Base-by-base conservation (phyloP, 257 asterid species). In the Solanum rostratum region DNA sequence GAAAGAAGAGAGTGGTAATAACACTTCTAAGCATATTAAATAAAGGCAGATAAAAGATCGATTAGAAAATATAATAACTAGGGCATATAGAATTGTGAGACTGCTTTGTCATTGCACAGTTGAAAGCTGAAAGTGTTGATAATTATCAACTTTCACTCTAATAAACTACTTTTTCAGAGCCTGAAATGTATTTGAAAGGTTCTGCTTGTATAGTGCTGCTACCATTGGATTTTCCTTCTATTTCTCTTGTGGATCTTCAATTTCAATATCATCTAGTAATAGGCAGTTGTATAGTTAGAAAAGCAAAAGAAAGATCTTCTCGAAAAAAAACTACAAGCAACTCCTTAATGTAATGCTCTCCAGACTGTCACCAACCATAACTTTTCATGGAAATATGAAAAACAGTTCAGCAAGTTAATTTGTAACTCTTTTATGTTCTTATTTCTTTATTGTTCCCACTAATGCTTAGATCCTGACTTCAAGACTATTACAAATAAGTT, bases 181-280 rank as follows among this genome's bases (percentile, higher is more conserved):
- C 86, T 92, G 96, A 88, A 96, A 94, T 86, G 76, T 93, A 85
- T 86, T 95, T 15, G 96, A 69, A 55, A 96, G 82, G 49, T 91
- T 95, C 84, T 93, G 93, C 87, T 87, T 91, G 87, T 91, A 92
- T 81, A 96, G 29, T 73, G 97, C 97, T 53, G 90, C 93, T 82
- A 92, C 87, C 89, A 87, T 91, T 22, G 92, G 88, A 86, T 91
- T 86, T 82, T 92, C 95, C 89, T 87, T 92, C 29, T 91, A 88
- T 87, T 92, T 96, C 90, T 92, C 98, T 82, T 84, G 89, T 27
- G 91, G 92, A 85, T 93, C 98, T 1, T 96, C 98, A 68, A 94
- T 90, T 49, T 96, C 94, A 76, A 94, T 94, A 85, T 92, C 99
- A 88, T 94, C 99, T 55, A 53, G 27, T 10, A 74, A 10, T n/a